Percentiles rank a stretch among this genome's conserved stretches.
Evolutionary conservation across 129 eudicot genomes (phyloP).

Genomic region (Flaveria linearis): DNA sequence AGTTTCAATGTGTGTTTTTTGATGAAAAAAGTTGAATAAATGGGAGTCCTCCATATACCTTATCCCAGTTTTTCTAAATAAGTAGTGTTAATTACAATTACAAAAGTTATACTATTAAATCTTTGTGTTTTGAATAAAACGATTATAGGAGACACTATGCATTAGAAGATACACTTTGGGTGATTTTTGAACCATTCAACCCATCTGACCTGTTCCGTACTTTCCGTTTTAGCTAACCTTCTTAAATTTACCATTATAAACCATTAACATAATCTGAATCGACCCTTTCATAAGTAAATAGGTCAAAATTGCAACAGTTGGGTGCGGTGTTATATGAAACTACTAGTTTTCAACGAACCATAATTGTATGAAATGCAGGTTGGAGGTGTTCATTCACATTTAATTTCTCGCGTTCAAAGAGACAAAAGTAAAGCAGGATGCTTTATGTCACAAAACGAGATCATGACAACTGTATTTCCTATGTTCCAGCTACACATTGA

Average conservation of each 20-base stretch:
- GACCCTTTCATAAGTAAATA: neutral
- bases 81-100: neutral
- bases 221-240: neutral
- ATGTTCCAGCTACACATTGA: constrained; percentile 98
- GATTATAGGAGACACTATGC: neutral
- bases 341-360: neutral
- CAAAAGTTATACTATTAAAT: neutral
- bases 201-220: neutral
- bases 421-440: constrained; percentile 89
- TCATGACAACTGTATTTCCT: constrained; percentile 95
- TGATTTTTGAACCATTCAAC: neutral
- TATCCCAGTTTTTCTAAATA: neutral
- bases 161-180: neutral
- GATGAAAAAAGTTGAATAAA: neutral
- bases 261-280: neutral
- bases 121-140: neutral
- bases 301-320: neutral
- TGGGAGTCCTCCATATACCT: neutral
- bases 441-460: constrained; percentile 85
- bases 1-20: neutral
- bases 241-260: neutral
- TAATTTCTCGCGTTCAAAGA: constrained; percentile 96
- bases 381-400: constrained; percentile 99
- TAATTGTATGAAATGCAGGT: constrained; percentile 55
- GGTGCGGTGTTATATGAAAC: neutral